Evolutionary conservation across 129 eudicot genomes (phyloP), one percentile per base, ranked within the genome.

Genomic region (Flaveria linearis): DNA sequence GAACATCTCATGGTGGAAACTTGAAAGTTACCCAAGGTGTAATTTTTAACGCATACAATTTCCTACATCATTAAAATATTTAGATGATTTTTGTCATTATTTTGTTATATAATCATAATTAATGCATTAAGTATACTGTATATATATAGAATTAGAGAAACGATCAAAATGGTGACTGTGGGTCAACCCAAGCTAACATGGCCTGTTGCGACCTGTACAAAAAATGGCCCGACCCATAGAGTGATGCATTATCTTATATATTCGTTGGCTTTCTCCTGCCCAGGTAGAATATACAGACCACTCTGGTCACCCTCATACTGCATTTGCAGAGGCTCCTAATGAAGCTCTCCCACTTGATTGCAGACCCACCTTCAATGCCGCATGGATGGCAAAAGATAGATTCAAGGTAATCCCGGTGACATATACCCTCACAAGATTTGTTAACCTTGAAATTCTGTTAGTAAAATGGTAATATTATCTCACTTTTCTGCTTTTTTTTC

Each of bases 261-360:
- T 75, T 68, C 28, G 2, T 73, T 76, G 11, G n/a, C 33, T 52
- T 25, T 47, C 68, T 81, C 41, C 57, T 41, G 33, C 82, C 33
- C 90, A 95, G 99, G 99, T 95, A 12, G 94, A 91, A 75, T 95
- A 91, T 71, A 84, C 71, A 23, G 99, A 95, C 82, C 97, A 89
- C 80, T 91, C 94, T 20, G 99, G 99, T 76, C 90, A 91, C 55
- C 82, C 83, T 58, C 87, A 78, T 80, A 72, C 72, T 69, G 97
- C 96, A 57, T 81, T 76, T 18, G 94, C 97, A 18, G 99, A 95
- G 84, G 99, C 93, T 73, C 99, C 99, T 36, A 88, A 85, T 20
- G 97, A 95, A 85, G 97, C 69, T 10, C 69, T 63, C 46, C 69
- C 69, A 28, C 46, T 63, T 74, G 85, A 89, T 79, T 95, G 99